These are phyloP conservation scores for Neurospora tetrasperma DNA, from an alignment of 495 filamentous ascomycete species.

Conservation along the genomic window DNA sequence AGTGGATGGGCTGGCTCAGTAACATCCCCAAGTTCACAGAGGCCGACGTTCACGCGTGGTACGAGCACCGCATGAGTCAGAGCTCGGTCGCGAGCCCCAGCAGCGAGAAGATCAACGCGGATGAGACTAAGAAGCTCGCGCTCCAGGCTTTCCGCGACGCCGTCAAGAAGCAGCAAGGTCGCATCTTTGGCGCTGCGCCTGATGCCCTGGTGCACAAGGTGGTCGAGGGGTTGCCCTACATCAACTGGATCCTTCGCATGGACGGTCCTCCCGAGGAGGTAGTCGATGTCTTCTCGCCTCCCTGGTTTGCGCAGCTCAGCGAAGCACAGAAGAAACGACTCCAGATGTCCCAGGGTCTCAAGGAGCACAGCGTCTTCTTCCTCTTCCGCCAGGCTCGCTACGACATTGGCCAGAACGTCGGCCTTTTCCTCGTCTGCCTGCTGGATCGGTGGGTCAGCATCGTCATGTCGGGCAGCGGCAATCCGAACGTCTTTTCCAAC, in stretches of 20 bases:
- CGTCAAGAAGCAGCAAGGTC: background rate
- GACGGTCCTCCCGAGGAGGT: conserved; percentile 1
- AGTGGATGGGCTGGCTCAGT: conserved; percentile 44
- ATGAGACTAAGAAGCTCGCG: conserved; percentile 6
- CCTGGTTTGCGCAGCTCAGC: conserved; percentile 19
- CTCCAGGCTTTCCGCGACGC: conserved; percentile 10
- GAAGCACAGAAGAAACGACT: conserved; percentile 17
- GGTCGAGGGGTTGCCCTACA: conserved; percentile 13
- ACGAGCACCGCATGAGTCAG: conserved; percentile 13
- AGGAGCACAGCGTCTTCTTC: conserved; percentile 24
- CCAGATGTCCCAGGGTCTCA: conserved; percentile 19
- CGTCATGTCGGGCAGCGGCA: conserved; percentile 9
- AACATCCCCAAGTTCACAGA: conserved; percentile 37
- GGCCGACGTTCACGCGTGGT: conserved; percentile 41
- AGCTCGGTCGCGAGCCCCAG: background rate
- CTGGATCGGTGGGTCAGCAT: conserved; percentile 25
- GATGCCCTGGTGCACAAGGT: conserved; percentile 9
- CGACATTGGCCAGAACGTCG: conserved; percentile 20
- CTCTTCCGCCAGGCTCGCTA: conserved; percentile 17
- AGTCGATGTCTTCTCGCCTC: conserved; percentile 10
- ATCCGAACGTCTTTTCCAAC: conserved; percentile 9
- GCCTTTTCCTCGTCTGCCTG: conserved; percentile 20
- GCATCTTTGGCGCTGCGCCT: background rate
- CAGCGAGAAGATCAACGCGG: background rate
- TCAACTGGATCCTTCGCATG: conserved; percentile 18